Evolutionary conservation across 2,329 filamentous ascomycete genomes (phyloP).

Genomic region (Colletotrichum zoysiae): DNA sequence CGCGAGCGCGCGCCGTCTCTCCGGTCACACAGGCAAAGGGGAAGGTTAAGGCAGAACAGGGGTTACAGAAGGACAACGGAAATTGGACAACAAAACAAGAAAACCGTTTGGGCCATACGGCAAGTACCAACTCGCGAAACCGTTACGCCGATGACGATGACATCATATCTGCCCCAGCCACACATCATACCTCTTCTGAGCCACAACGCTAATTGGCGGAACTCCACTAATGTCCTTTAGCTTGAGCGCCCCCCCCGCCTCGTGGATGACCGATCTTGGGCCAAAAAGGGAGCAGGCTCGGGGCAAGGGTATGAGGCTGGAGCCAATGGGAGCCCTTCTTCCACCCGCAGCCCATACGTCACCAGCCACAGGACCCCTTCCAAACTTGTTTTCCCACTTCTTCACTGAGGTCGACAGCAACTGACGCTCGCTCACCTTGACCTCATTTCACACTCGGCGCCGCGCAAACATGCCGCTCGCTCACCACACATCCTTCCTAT

Average conservation of each 20-base stretch:
- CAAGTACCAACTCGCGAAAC: not conserved
- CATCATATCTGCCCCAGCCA: constrained; percentile 25
- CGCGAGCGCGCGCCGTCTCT: not conserved
- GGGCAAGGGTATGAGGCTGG: constrained; percentile 35
- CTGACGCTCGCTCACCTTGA: constrained; percentile 10
- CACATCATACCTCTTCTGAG: constrained; percentile 22
- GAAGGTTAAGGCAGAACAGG: not conserved
- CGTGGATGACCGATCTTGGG: constrained; percentile 6
- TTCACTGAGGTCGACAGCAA: not conserved
- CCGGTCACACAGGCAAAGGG: constrained; percentile 6
- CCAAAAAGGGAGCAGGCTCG: not conserved
- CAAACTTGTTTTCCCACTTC: constrained; percentile 34
- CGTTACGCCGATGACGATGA: constrained; percentile 18
- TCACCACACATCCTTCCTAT: not conserved
- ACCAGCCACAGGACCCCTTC: constrained; percentile 39
- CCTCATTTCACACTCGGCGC: constrained; percentile 4
- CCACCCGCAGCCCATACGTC: constrained; percentile 26
- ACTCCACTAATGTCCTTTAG: not conserved
- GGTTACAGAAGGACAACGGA: not conserved
- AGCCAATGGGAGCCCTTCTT: constrained; percentile 28
- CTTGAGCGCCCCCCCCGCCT: not conserved
- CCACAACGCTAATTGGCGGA: constrained; percentile 25
- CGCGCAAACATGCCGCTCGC: not conserved
- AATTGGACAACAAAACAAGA: not conserved
- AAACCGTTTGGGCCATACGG: constrained; percentile 12